A percentile compares a stretch with the other conserved stretches of the same genome.
These are phyloP conservation scores for Microthyrium microscopicum DNA, from an alignment of 2,329 filamentous ascomycete species.

Conservation along the genomic window DNA sequence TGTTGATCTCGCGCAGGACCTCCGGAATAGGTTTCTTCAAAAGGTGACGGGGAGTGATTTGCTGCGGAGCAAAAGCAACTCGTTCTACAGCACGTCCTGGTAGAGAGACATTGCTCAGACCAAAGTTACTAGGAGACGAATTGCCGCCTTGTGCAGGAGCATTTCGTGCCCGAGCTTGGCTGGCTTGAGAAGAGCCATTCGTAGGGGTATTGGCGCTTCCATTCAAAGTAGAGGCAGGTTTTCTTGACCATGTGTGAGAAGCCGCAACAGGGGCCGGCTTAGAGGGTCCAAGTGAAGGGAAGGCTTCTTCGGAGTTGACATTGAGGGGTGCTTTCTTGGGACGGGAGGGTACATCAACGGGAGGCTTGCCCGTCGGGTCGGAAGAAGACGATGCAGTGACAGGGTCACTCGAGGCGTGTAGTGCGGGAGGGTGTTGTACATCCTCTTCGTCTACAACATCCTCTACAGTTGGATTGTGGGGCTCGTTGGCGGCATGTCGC, in stretches of 20 bases:
- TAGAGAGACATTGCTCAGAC: slow-evolving; percentile 44
- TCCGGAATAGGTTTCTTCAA: slow-evolving; percentile 75
- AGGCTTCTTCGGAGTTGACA: slow-evolving; percentile 75
- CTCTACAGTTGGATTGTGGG: slow-evolving; percentile 8
- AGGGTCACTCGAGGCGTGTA: slow-evolving; percentile 9
- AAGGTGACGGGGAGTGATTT: slow-evolving; percentile 60
- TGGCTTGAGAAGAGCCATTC: slow-evolving; percentile 37
- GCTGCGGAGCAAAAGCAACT: slow-evolving; percentile 55
- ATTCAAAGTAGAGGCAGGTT: slow-evolving; percentile 34
- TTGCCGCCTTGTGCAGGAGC: neutral
- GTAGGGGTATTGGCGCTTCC: slow-evolving; percentile 26
- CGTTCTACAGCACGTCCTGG: slow-evolving; percentile 70
- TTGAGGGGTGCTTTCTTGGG: slow-evolving; percentile 39
- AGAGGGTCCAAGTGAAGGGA: slow-evolving; percentile 72
- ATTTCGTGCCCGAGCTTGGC: too few relatives aligned
- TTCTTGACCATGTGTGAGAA: slow-evolving; percentile 65
- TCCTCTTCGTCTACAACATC: slow-evolving; percentile 10
- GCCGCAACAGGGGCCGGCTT: slow-evolving; percentile 47
- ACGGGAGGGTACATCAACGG: slow-evolving; percentile 14
- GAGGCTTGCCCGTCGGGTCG: slow-evolving; percentile 50
- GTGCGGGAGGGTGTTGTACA: slow-evolving; percentile 9
- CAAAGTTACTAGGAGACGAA: neutral
- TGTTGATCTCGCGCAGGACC: slow-evolving; percentile 81
- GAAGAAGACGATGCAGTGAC: slow-evolving; percentile 33
- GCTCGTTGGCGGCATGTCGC: slow-evolving; percentile 7